Conservation (phyloP, 2,329 filamentous ascomycete genomes). For the Ophiognomonia clavigignenti-juglandacearum region DNA sequence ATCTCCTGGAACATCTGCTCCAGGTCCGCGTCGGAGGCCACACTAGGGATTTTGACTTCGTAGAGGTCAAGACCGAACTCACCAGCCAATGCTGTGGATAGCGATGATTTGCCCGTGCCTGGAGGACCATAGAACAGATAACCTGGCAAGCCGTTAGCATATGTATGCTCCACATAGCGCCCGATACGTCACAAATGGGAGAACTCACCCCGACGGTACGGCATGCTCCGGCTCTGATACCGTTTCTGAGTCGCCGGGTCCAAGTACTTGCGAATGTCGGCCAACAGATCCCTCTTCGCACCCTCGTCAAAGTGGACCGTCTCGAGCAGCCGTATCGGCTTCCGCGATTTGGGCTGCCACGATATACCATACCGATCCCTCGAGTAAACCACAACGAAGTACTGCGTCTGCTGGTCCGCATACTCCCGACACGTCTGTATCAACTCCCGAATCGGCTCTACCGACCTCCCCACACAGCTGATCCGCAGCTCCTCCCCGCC, state of each 20-base stretch:
- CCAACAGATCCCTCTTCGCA: slow-evolving; percentile 41
- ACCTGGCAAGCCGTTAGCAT: slow-evolving; percentile 27
- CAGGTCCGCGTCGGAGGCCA: slow-evolving; percentile 44
- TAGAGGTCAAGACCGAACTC: slow-evolving; percentile 47
- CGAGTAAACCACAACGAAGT: slow-evolving; percentile 45
- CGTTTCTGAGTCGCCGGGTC: slow-evolving; percentile 44
- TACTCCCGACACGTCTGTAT: slow-evolving; percentile 43
- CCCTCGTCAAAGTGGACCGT: slow-evolving; percentile 45
- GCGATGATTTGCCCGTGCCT: slow-evolving; percentile 55
- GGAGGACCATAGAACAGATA: slow-evolving; percentile 63
- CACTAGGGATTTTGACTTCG: slow-evolving; percentile 42
- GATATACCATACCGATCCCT: slow-evolving; percentile 39
- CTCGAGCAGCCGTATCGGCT: slow-evolving; percentile 43
- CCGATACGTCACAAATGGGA: background rate
- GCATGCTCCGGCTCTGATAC: slow-evolving; percentile 62
- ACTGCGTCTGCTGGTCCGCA: slow-evolving; percentile 41
- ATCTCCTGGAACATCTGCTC: slow-evolving; percentile 48
- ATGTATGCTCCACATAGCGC: too few species aligned
- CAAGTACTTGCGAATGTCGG: slow-evolving; percentile 48
- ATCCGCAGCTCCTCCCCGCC: slow-evolving; percentile 42
- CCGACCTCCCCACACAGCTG: slow-evolving; percentile 47
- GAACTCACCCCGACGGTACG: slow-evolving; percentile 44
- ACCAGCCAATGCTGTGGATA: slow-evolving; percentile 48
- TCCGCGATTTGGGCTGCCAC: slow-evolving; percentile 44
- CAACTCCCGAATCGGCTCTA: slow-evolving; percentile 40